Evolutionary conservation across 225 moss, liverwort and hornwort genomes (phyloP).

Genomic region (Polytrichum commune): DNA sequence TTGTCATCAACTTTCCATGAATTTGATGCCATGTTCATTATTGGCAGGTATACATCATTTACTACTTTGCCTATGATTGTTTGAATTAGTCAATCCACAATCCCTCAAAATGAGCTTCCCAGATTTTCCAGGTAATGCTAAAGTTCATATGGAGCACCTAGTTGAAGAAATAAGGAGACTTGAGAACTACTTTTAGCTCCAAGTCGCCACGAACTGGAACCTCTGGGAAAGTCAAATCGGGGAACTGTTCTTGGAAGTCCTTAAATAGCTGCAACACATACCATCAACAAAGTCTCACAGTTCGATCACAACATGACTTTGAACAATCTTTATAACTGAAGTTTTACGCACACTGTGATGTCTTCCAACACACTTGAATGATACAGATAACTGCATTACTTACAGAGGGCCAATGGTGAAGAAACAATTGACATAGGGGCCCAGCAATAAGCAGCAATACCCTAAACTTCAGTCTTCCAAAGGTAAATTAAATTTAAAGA

Average conservation of each 20-base stretch:
- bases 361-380: too few relatives aligned
- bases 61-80: neutral
- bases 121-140: slow-evolving; percentile 5
- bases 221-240: slow-evolving; percentile 59
- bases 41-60: too few relatives aligned
- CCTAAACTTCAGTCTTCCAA: neutral
- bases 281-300: neutral
- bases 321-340: too few relatives aligned
- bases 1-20: neutral
- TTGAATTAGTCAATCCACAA: slow-evolving; percentile 6
- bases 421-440: too few relatives aligned
- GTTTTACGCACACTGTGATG: too few relatives aligned
- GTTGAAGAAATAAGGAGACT: slow-evolving; percentile 86
- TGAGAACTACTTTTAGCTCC: slow-evolving; percentile 62
- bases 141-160: slow-evolving; percentile 20
- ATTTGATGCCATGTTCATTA: neutral
- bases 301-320: too few relatives aligned
- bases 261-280: slow-evolving; percentile 51
- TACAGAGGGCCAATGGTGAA: too few relatives aligned
- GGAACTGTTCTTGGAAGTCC: slow-evolving; percentile 68
- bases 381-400: too few relatives aligned
- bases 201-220: slow-evolving; percentile 73
- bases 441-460: too few relatives aligned
- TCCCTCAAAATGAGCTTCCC: slow-evolving; percentile 4
- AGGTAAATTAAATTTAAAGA: neutral